Base-by-base conservation (phyloP, 495 filamentous ascomycete species). In the Talaromyces wortmannii region DNA sequence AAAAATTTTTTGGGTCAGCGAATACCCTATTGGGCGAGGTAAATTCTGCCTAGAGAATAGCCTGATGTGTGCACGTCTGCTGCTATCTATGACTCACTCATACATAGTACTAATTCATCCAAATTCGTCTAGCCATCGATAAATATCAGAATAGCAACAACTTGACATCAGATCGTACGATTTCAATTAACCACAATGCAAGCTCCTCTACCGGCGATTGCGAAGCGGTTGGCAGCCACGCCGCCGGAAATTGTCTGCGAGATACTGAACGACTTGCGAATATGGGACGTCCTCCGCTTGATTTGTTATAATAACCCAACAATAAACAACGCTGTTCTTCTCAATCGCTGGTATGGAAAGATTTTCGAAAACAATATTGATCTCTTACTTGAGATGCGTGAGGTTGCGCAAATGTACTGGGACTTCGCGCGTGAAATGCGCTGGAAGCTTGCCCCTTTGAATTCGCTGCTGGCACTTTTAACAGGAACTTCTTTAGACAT, bases 201-300 rank as follows among this genome's bases (percentile, higher is more conserved):
- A 31, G 31, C 43, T 50, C 31, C 15, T 11, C 12, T 13, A 50
- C 49, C 5, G 7, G 31, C 45, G 1, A 50, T 61, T 23, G 45
- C 48, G 10, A 16, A 6, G 8, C 47, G 49, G 16, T 23, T 64
- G 11, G 30, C 50, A 7, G 13, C 42, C 5, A 32, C 59, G 18
- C 62, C 63, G 12, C 50, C 43, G 12, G 56, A 61, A 15, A 42
- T 65, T 6, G 54, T 55, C 0, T 56, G 62, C 32, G 50, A 57
- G 31, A 60, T 63, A 16, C 55, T 65, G 31, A 43, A 56, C 31
- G 58, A 62, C 45, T 32, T 65, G n/a, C 60, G 57, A 15, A 50
- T 62, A 15, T 60, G 54, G 43, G 62, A 65, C 17, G 31, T 65
- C 16, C 53, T 65, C 15, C 61, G 50, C 12, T 45, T 65, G n/a